Evolutionary conservation across 2,329 filamentous ascomycete species (phyloP), one percentile per base, ranked within the genome.

Genomic region (Ustulina deusta): DNA sequence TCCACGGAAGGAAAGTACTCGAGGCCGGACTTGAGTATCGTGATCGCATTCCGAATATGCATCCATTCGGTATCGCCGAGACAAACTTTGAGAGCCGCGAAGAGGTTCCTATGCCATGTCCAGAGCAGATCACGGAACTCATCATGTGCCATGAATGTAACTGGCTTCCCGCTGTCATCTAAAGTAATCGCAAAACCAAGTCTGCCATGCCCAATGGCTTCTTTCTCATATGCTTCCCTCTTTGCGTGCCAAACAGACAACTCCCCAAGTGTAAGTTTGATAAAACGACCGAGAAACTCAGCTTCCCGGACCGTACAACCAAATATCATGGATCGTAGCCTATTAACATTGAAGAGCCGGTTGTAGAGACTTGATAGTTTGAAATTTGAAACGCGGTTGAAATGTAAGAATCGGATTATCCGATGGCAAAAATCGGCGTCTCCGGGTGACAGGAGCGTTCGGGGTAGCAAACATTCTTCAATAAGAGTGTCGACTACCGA

Each of bases 41-140:
- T 96, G 72, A 98, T 97, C 51, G 94, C 93, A 78, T 99, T 99
- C 63, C 95, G 90, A 77, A 98, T 97, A 79, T 97, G 94, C 91
- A 97, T 97, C 87, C 96, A 99, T 80, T 98, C 95, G 36, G 88
- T 90, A 32, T 91, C 91, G 20, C 89, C 89, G 54, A 99, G 85
- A 77, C 95, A 97, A 42, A 87, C 87, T 77, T 94, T 94, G 62
- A 99, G 83, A 2, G 95, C 93, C 57, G 84, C 87, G 74, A 91
- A 92, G 49, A 99, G 82, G 70, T 92, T 89, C 74, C 91, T 90
- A 79, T 99, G 97, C 94, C 95, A 98, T 73, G 93, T 92, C 83
- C 92, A 96, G 36, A 97, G 84, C 60, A 97, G 82, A 73, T 93
- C 90, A 57, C 93, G 90, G 83, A 97, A 99, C 62, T 93, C 90